Conservation (phyloP, 108 stramenopile species). For the Cyclotella cryptica region DNA sequence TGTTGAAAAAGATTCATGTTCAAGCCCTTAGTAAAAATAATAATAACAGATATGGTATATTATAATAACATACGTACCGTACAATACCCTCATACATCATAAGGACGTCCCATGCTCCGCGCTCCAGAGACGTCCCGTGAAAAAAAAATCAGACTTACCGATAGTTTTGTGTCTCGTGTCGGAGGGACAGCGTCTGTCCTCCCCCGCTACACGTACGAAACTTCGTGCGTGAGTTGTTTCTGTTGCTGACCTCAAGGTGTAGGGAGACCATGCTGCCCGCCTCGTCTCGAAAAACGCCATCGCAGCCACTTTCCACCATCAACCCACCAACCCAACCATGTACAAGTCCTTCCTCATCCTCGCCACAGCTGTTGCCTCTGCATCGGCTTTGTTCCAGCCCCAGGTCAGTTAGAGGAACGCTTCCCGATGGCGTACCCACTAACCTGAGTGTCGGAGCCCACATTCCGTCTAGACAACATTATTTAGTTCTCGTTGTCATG, state of each 20-base stretch:
- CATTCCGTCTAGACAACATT: background rate
- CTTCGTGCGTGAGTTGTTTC: background rate
- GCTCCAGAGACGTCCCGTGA: too few relatives aligned
- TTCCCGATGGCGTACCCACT: background rate
- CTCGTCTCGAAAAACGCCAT: background rate
- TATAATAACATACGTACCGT: too few relatives aligned
- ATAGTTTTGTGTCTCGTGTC: background rate
- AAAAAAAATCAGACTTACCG: too few relatives aligned
- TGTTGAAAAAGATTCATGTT: background rate
- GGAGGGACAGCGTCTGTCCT: slow-evolving; percentile 2
- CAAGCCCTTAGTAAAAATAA: background rate
- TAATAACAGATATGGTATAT: too few relatives aligned
- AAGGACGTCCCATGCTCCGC: too few relatives aligned
- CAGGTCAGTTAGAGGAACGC: slow-evolving; percentile 47
- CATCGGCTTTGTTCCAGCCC: slow-evolving; percentile 82
- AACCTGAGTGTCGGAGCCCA: background rate
- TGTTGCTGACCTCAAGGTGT: background rate
- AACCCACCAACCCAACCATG: slow-evolving; percentile 42
- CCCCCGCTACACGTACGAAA: slow-evolving; percentile 7
- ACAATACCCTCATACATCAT: too few relatives aligned
- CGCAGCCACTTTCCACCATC: background rate
- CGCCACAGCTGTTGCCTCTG: slow-evolving; percentile 73
- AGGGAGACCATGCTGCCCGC: background rate
- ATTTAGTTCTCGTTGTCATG: too few relatives aligned
- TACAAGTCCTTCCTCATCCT: slow-evolving; percentile 72